phyloP scores from a whole-genome alignment of 805 yeast genomes.

The Dipodascopsis uninucleata region DNA sequence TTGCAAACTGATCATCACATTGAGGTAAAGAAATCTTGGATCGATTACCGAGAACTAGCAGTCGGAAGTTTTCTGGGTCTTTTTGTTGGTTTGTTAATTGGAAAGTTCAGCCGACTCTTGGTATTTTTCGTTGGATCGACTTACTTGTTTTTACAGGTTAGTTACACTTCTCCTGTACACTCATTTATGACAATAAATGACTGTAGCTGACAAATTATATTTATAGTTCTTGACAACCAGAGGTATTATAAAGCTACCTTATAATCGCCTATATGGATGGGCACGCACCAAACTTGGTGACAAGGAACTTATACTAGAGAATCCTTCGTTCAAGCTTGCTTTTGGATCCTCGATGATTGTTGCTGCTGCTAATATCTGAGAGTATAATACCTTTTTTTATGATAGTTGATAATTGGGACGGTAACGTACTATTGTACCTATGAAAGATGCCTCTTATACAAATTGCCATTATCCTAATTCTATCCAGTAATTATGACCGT shows the following conservation, averaged over 20 bases:
- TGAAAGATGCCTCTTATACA: too few species aligned
- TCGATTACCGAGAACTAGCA: conserved; percentile 53
- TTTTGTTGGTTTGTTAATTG: conserved; percentile 50
- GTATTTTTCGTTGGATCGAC: conserved; percentile 45
- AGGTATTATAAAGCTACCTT: conserved; percentile 44
- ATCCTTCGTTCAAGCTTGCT: conserved; percentile 54
- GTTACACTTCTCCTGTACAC: too few species aligned
- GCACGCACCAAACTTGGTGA: conserved; percentile 42
- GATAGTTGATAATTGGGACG: too few species aligned
- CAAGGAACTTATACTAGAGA: conserved; percentile 47
- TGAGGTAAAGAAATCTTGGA: too few species aligned
- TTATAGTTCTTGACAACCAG: conserved; percentile 50
- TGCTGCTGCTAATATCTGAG: conserved; percentile 48
- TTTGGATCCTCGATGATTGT: conserved; percentile 50
- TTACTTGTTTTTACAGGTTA: conserved; percentile 33
- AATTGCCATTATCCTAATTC: too few species aligned
- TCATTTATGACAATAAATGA: too few species aligned
- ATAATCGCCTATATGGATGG: conserved; percentile 34
- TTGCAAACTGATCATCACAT: conserved; percentile 3
- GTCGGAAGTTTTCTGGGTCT: conserved; percentile 56
- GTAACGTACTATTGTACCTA: too few species aligned
- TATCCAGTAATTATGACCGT: background rate
- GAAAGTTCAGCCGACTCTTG: conserved; percentile 52
- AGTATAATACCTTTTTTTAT: too few species aligned
- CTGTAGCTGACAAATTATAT: too few species aligned